A percentile compares a stretch with the other conserved stretches of the same genome.
Evolutionary conservation across 352 stramenopile genomes (phyloP).

Genomic region (Phytophthora quininea): DNA sequence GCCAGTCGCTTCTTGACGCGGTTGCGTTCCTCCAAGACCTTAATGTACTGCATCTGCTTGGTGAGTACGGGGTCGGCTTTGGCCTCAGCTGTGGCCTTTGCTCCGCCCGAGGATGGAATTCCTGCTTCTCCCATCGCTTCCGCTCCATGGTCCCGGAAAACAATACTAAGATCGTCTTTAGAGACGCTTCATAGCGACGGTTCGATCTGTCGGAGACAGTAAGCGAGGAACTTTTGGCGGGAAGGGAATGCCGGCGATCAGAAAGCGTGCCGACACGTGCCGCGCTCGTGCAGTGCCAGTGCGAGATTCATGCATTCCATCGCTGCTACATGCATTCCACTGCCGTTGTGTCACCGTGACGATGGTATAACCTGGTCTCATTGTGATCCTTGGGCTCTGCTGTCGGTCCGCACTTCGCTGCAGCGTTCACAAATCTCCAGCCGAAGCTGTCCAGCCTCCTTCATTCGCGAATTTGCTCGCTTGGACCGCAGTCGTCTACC

Average conservation of each 20-base stretch:
- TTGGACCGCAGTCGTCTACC: not conserved
- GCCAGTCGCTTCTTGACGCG: slow-evolving; percentile 82
- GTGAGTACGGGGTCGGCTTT: slow-evolving; percentile 63
- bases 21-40: slow-evolving; percentile 85
- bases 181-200: slow-evolving; percentile 3
- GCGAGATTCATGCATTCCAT: slow-evolving; percentile 14
- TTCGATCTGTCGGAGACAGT: not conserved
- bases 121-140: slow-evolving; percentile 56
- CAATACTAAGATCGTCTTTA: slow-evolving; percentile 2
- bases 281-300: not conserved
- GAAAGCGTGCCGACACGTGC: too few species aligned
- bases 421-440: not conserved
- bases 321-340: slow-evolving; percentile 26
- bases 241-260: not conserved
- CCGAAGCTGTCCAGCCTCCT: not conserved
- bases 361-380: too few species aligned
- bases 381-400: too few species aligned
- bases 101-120: slow-evolving; percentile 18
- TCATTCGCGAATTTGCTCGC: slow-evolving; percentile 14
- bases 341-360: not conserved
- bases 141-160: slow-evolving; percentile 36
- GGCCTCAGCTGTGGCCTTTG: slow-evolving; percentile 1
- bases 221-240: not conserved
- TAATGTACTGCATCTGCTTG: slow-evolving; percentile 85
- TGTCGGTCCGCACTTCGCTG: not conserved